Evolutionary conservation across 2,329 filamentous ascomycete species (phyloP).

Genomic region (Fusarium sulawesiense): DNA sequence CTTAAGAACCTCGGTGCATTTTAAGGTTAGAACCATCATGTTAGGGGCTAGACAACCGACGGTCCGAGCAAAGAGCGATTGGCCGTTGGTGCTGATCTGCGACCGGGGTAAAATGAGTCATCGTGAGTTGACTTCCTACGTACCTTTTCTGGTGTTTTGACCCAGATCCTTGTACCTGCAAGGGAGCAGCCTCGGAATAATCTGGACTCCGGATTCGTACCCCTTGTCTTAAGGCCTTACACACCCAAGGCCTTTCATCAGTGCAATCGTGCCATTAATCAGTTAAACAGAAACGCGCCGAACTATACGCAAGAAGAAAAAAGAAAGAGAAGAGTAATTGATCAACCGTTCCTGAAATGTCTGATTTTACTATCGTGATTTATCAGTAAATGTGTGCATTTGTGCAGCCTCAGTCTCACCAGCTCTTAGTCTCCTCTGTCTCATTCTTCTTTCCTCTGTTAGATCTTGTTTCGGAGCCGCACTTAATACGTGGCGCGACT

Average conservation of each 20-base stretch:
- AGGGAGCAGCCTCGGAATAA: neutral
- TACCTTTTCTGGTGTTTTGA: no score
- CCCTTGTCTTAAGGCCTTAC: neutral
- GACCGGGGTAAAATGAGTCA: neutral
- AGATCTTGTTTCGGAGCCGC: neutral
- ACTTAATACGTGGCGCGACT: neutral
- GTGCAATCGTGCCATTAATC: neutral
- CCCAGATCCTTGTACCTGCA: no score
- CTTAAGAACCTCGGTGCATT: no score
- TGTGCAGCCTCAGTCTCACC: fast-evolving
- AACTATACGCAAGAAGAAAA: neutral
- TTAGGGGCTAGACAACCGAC: neutral
- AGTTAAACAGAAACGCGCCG: neutral
- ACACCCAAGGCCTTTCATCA: neutral
- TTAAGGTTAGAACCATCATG: neutral
- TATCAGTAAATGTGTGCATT: neutral
- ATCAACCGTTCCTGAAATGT: neutral
- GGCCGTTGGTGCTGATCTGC: neutral
- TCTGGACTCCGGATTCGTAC: neutral
- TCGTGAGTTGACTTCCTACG: neutral
- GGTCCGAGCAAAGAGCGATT: neutral
- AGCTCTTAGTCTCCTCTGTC: neutral
- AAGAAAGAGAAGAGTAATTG: neutral
- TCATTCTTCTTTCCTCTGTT: neutral
- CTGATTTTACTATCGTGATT: neutral